A percentile compares a stretch with the other conserved stretches of the same genome.
These are phyloP conservation scores for Trebouxia sp. DNA, from an alignment of 139 green algal species.

Conservation along the genomic window DNA sequence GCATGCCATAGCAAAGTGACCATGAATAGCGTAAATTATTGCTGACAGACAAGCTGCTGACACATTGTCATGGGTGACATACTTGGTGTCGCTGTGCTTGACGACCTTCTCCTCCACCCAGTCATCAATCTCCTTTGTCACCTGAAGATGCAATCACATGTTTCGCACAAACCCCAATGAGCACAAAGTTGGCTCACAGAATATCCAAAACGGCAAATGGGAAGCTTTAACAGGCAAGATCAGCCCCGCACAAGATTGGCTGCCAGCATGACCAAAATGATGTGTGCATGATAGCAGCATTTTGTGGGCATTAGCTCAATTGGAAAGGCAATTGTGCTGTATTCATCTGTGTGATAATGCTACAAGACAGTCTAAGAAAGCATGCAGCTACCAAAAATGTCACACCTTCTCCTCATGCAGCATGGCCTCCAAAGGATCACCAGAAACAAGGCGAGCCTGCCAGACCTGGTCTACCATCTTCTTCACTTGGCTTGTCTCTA, in stretches of 20 bases:
- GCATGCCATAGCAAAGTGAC: not conserved
- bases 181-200: not conserved
- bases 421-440: conserved; percentile 63
- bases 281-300: no score
- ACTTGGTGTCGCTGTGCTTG: conserved; percentile 79
- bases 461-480: conserved; percentile 58
- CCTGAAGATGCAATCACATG: conserved; percentile 35
- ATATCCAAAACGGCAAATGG: no score
- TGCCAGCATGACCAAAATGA: no score
- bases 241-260: no score
- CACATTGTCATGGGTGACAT: not conserved
- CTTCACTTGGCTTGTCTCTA: conserved; percentile 36
- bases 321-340: no score
- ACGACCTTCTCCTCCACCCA: conserved; percentile 78
- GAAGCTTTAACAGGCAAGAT: no score
- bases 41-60: not conserved
- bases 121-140: conserved; percentile 57
- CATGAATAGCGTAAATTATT: not conserved
- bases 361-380: not conserved
- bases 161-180: not conserved
- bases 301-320: no score
- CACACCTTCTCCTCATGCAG: conserved; percentile 54
- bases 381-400: not conserved
- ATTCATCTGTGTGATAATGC: not conserved
- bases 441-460: conserved; percentile 49